These are phyloP conservation scores for Pistacia vera DNA, from an alignment of 345 rosid species.

Conservation along the genomic window DNA sequence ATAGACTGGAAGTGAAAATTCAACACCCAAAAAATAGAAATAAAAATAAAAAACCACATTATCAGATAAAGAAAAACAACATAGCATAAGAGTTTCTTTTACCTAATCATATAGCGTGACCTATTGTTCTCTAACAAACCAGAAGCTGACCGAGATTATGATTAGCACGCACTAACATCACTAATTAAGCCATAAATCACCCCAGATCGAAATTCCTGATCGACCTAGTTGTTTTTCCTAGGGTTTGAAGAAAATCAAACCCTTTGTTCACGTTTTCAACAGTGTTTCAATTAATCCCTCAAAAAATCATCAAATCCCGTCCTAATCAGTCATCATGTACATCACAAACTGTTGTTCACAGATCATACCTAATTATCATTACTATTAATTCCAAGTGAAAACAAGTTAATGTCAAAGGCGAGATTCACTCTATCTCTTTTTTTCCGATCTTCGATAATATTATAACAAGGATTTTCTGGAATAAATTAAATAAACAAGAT, in stretches of 20 bases:
- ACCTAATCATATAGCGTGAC: conserved; percentile 3
- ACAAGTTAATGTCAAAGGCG: background rate
- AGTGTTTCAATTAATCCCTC: conserved; percentile 9
- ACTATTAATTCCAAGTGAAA: background rate
- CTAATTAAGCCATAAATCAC: conserved; percentile 7
- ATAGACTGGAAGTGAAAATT: background rate
- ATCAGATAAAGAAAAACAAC: background rate
- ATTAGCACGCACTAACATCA: conserved; percentile 15
- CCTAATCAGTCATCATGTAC: background rate
- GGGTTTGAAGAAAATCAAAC: conserved; percentile 23
- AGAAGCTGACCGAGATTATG: background rate
- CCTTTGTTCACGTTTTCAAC: background rate
- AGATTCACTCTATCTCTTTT: conserved; percentile 6
- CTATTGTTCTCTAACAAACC: background rate
- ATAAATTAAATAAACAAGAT: conserved; percentile 7
- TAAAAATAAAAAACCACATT: background rate
- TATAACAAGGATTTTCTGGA: background rate
- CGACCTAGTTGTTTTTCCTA: background rate
- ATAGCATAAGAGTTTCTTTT: background rate
- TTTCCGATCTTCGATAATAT: conserved; percentile 12
- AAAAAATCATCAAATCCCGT: background rate
- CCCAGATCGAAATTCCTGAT: conserved; percentile 26
- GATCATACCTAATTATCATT: conserved; percentile 12
- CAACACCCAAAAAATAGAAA: too few species aligned
- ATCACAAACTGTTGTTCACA: background rate